A percentile compares a stretch with the other conserved stretches of the same genome.
Evolutionary conservation across 163 green algal species (phyloP).

Genomic region (Prototheca wickerhamii): DNA sequence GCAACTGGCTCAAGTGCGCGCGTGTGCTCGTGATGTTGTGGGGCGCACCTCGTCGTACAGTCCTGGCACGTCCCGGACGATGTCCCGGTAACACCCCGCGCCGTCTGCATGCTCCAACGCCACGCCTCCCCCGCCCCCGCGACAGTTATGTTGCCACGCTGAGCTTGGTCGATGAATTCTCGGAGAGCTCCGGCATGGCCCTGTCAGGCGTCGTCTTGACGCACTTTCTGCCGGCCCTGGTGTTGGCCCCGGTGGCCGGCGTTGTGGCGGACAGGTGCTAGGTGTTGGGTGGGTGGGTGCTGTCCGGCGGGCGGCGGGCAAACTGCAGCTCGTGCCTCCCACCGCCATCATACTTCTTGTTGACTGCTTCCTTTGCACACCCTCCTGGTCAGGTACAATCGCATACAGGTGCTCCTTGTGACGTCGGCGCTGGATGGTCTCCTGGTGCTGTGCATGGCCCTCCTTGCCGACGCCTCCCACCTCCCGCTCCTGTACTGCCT

Average conservation of each 20-base stretch:
- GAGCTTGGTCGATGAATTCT: constrained; percentile 21
- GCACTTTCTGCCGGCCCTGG: constrained; percentile 35
- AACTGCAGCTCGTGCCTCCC: too few species aligned
- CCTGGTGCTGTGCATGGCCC: constrained; percentile 2
- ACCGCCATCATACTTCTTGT: too few species aligned
- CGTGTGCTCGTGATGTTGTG: neutral
- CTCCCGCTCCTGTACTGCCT: neutral
- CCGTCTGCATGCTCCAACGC: neutral
- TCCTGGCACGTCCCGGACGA: neutral
- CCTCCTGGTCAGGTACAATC: constrained; percentile 9
- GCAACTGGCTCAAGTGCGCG: constrained; percentile 19
- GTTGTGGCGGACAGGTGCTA: constrained; percentile 42
- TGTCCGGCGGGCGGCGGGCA: too few species aligned
- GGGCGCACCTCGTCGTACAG: neutral
- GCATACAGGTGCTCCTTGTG: constrained; percentile 10
- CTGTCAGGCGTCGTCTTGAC: constrained; percentile 31
- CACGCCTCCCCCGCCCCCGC: neutral
- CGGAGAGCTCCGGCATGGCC: constrained; percentile 21
- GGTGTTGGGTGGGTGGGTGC: neutral
- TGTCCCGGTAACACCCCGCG: neutral
- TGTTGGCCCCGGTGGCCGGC: constrained; percentile 39
- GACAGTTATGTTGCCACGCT: constrained; percentile 37
- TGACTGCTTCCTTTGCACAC: too few species aligned
- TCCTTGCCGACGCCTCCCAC: too few species aligned
- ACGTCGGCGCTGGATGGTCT: constrained; percentile 1